These are phyloP conservation scores for Naganishia vaughanmartiniae DNA, from an alignment of 768 basidiomycete genomes.

Conservation along the genomic window DNA sequence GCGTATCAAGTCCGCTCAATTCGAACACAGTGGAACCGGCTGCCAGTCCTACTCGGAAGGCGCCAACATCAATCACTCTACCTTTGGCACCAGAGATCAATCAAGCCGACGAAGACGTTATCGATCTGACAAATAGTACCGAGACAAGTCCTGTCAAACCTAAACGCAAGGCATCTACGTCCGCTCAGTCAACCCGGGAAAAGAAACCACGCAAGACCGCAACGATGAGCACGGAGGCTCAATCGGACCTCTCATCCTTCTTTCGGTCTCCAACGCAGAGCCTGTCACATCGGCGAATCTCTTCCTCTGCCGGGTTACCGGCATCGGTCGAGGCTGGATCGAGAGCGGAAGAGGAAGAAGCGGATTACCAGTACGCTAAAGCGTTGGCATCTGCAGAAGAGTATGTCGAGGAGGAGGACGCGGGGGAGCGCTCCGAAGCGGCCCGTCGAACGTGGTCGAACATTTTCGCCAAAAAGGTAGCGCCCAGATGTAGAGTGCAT, in stretches of 20 bases:
- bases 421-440: constrained; percentile 36
- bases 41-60: neutral
- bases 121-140: constrained; percentile 23
- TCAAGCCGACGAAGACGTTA: neutral
- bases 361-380: constrained; percentile 27
- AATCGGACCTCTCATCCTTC: constrained; percentile 43
- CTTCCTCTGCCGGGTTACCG: constrained; percentile 24
- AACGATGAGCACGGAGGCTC: constrained; percentile 23
- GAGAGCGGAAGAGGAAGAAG: constrained; percentile 20
- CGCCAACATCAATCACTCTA: neutral
- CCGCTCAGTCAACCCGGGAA: constrained; percentile 8
- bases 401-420: constrained; percentile 37
- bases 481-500: constrained; percentile 49
- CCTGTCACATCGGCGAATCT: neutral
- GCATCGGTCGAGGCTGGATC: neutral
- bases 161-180: constrained; percentile 9
- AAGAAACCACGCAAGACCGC: constrained; percentile 13
- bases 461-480: constrained; percentile 50
- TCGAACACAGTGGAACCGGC: neutral
- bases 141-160: constrained; percentile 22
- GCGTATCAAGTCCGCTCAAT: neutral
- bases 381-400: constrained; percentile 34
- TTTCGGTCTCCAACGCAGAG: constrained; percentile 37
- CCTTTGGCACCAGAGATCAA: neutral
- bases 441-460: constrained; percentile 44